Evolutionary conservation across 371 early-diverging fungal genomes (phyloP).

Genomic region (Mortierella polycephala): DNA sequence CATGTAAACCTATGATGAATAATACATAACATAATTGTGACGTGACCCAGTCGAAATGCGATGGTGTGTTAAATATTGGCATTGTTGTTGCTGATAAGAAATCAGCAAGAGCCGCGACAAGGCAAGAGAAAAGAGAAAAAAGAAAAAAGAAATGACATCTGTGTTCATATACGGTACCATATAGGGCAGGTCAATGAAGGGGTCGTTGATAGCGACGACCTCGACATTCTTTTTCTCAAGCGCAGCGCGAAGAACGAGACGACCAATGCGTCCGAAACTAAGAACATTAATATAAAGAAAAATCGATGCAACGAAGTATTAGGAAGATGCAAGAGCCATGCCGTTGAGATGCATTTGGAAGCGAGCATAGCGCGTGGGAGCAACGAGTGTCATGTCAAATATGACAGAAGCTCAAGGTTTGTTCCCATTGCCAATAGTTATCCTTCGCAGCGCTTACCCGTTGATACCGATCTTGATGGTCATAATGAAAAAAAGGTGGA

Average conservation of each 20-base stretch:
- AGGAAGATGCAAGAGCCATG: not conserved
- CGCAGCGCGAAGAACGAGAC: conserved; percentile 96
- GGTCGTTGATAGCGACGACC: conserved; percentile 98
- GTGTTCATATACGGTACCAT: conserved; percentile 66
- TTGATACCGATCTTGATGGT: conserved; percentile 90
- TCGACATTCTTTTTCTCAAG: conserved; percentile 79
- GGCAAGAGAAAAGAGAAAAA: not conserved
- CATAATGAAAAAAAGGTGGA: conserved; percentile 42
- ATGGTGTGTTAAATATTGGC: too few species aligned
- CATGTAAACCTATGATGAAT: conserved; percentile 79
- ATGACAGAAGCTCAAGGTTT: too few species aligned
- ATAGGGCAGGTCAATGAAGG: conserved; percentile 96
- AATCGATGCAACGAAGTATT: not conserved
- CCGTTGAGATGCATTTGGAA: not conserved
- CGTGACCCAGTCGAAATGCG: not conserved
- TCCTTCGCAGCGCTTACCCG: conserved; percentile 69
- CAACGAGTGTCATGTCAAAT: too few species aligned
- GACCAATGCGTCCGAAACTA: conserved; percentile 98
- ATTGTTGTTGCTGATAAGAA: not conserved
- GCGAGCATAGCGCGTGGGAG: too few species aligned
- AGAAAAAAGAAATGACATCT: not conserved
- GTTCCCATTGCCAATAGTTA: not conserved
- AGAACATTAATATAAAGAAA: not conserved
- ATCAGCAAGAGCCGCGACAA: not conserved
- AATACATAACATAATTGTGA: conserved; percentile 6